phyloP scores from a whole-genome alignment of 495 filamentous ascomycete genomes.

The Aspergillus steynii region DNA sequence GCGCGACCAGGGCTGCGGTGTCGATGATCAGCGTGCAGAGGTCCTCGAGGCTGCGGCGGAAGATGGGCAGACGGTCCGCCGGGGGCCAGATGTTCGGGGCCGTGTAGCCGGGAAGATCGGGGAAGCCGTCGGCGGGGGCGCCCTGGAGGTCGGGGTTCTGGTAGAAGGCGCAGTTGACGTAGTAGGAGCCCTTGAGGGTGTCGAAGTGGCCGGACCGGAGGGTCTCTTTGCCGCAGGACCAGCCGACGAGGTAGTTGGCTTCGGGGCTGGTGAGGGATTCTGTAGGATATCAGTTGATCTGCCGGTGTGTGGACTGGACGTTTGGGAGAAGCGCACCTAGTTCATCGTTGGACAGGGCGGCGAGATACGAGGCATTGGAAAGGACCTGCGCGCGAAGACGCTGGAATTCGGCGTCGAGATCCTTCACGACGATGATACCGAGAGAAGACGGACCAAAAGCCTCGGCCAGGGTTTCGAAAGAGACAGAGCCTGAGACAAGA shows the following conservation, averaged over 20 bases:
- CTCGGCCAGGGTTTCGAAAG: conserved; percentile 71
- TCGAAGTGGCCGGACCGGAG: conserved; percentile 87
- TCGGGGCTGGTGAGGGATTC: conserved; percentile 46
- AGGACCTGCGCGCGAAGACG: conserved; percentile 70
- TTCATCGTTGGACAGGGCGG: conserved; percentile 70
- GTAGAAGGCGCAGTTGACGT: conserved; percentile 95
- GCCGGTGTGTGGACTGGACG: not conserved
- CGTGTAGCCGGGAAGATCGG: conserved; percentile 65
- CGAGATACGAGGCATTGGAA: conserved; percentile 86
- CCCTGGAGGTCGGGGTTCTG: conserved; percentile 63
- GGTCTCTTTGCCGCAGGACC: conserved; percentile 92
- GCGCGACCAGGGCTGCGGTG: conserved; percentile 80
- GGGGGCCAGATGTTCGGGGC: conserved; percentile 83
- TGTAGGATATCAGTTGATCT: conserved; percentile 16
- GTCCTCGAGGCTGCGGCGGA: conserved; percentile 67
- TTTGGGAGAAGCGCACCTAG: conserved; percentile 57
- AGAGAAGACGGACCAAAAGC: conserved; percentile 92
- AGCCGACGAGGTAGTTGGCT: conserved; percentile 63
- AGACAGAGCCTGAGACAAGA: conserved; percentile 58
- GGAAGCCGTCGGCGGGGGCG: conserved; percentile 57
- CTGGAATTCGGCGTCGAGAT: conserved; percentile 69
- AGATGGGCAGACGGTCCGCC: conserved; percentile 65
- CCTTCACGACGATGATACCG: conserved; percentile 89
- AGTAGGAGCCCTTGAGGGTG: conserved; percentile 93
- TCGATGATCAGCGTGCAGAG: conserved; percentile 87